These are phyloP conservation scores for Didymella pinodella DNA, from an alignment of 2,329 filamentous ascomycete genomes.

Conservation along the genomic window DNA sequence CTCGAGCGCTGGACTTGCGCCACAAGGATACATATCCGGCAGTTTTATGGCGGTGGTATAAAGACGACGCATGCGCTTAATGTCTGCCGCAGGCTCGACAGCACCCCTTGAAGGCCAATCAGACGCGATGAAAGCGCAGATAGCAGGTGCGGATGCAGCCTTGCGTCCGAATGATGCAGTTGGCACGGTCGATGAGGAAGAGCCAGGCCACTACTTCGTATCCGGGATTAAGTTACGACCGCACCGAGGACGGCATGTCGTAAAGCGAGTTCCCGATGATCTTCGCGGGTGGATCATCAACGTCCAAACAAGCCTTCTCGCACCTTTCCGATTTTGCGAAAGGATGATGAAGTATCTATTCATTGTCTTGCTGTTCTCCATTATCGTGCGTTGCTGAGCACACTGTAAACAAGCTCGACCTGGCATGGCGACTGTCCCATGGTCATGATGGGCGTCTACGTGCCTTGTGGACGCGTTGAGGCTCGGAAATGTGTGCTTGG, in stretches of 20 bases:
- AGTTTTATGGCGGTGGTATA: not conserved
- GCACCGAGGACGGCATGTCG: slow-evolving; percentile 10
- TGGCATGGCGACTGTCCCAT: not conserved
- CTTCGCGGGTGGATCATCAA: too few species aligned
- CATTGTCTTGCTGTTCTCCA: too few species aligned
- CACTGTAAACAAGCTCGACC: too few species aligned
- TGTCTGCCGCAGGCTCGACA: not conserved
- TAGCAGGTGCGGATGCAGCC: not conserved
- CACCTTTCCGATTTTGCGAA: not conserved
- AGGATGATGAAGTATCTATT: not conserved
- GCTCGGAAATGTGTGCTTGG: not conserved
- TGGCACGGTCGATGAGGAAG: slow-evolving; percentile 1
- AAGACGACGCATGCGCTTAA: not conserved
- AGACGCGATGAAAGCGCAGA: not conserved
- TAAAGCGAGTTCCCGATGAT: slow-evolving; percentile 4
- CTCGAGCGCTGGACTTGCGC: slow-evolving; percentile 4
- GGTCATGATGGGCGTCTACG: not conserved
- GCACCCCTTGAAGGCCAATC: not conserved
- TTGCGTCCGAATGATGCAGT: not conserved
- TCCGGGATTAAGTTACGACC: slow-evolving; percentile 12
- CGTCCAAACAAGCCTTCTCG: not conserved
- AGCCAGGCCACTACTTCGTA: not conserved
- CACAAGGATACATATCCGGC: slow-evolving; percentile 7
- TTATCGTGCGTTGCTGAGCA: too few species aligned
- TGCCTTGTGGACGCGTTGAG: not conserved